Evolutionary conservation across 164 flowering plant species (phyloP).

Genomic region (Sedum album): DNA sequence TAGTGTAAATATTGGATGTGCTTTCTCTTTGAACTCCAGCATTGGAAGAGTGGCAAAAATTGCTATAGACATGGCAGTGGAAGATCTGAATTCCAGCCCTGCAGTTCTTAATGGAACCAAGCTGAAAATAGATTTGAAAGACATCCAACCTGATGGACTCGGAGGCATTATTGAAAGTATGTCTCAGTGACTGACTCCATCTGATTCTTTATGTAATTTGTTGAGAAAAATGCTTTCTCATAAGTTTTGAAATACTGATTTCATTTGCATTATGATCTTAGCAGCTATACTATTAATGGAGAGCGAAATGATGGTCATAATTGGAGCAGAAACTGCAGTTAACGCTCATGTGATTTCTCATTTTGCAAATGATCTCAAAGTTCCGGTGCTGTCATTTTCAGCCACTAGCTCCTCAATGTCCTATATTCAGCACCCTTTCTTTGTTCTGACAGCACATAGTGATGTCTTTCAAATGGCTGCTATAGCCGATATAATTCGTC

Average conservation of each 20-base stretch:
- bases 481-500: conserved; percentile 37
- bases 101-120: conserved; percentile 45
- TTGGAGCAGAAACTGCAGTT: conserved; percentile 51
- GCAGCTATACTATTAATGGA: conserved; percentile 48
- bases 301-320: conserved; percentile 34
- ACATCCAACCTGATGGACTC: conserved; percentile 54
- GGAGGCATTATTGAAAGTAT: conserved; percentile 52
- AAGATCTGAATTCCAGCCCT: conserved; percentile 56
- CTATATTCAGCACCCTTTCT: conserved; percentile 48
- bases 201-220: too few relatives aligned
- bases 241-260: too few relatives aligned
- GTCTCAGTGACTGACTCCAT: not conserved
- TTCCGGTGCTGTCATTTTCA: conserved; percentile 51
- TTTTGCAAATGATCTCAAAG: conserved; percentile 42
- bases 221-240: too few relatives aligned
- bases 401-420: conserved; percentile 63
- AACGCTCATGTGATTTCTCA: conserved; percentile 43
- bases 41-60: conserved; percentile 52
- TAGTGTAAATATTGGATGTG: conserved; percentile 48
- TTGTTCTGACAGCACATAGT: conserved; percentile 39
- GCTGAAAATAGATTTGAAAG: conserved; percentile 32
- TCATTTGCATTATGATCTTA: not conserved
- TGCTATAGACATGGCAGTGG: conserved; percentile 59
- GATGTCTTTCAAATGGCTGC: conserved; percentile 61
- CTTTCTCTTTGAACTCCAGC: conserved; percentile 32